Percentiles rank a stretch among this genome's conserved stretches.
Conservation (phyloP, 495 filamentous ascomycete species). For the Aspergillus olivimuriae region DNA sequence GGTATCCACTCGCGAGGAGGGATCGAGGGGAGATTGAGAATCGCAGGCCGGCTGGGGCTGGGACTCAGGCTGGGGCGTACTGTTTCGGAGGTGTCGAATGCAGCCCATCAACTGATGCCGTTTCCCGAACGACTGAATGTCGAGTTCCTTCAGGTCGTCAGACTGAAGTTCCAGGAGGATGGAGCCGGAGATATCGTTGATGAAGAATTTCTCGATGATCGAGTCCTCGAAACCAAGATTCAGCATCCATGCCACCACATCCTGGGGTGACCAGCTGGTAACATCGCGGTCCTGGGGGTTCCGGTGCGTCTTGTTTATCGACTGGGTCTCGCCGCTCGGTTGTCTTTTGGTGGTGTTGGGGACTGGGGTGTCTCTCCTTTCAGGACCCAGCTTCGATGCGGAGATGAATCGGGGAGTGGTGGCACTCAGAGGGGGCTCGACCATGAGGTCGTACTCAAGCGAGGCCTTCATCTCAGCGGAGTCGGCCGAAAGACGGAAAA, state of each 20-base stretch:
- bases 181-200: conserved; percentile 84
- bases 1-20: conserved; percentile 10
- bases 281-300: conserved; percentile 16
- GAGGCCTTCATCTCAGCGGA: conserved; percentile 23
- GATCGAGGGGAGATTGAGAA: conserved; percentile 6
- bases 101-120: conserved; percentile 76
- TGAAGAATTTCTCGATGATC: conserved; percentile 74
- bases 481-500: conserved; percentile 58
- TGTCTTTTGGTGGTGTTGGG: conserved; percentile 18
- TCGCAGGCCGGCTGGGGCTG: conserved; percentile 1
- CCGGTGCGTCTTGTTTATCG: conserved; percentile 23
- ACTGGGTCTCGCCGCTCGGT: conserved; percentile 26
- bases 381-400: conserved; percentile 13
- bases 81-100: conserved; percentile 6
- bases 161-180: conserved; percentile 81
- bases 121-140: conserved; percentile 89
- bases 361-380: conserved; percentile 29
- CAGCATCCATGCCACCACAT: conserved; percentile 74
- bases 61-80: background rate
- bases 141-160: conserved; percentile 90
- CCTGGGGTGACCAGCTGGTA: conserved; percentile 25
- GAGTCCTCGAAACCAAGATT: conserved; percentile 61
- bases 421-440: conserved; percentile 55
- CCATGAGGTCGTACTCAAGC: conserved; percentile 51
- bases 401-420: conserved; percentile 6